Evolutionary conservation across 1,284 basidiomycete genomes (phyloP).

Genomic region (Rhodotorula sp.): DNA sequence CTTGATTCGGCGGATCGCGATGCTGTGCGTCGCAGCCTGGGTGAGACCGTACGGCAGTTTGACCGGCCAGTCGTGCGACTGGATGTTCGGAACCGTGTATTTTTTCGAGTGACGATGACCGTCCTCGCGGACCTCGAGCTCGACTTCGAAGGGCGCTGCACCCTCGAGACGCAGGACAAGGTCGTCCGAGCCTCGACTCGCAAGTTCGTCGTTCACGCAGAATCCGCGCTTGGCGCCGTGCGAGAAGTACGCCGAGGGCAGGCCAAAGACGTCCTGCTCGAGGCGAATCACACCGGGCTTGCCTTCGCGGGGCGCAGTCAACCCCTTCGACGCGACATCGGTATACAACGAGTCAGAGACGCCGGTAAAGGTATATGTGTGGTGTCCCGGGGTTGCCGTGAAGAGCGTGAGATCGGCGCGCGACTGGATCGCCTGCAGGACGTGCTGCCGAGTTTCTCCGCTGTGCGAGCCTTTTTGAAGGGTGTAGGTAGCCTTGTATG

Average conservation of each 20-base stretch:
- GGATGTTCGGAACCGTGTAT: conserved; percentile 58
- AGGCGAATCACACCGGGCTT: conserved; percentile 53
- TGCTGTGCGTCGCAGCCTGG: conserved; percentile 73
- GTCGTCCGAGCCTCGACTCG: conserved; percentile 55
- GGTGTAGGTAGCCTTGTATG: conserved; percentile 39
- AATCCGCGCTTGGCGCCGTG: conserved; percentile 65
- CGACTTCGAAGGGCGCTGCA: conserved; percentile 79
- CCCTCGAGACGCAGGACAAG: conserved; percentile 66
- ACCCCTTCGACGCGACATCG: conserved; percentile 52
- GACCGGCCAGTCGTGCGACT: conserved; percentile 69
- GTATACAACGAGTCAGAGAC: conserved; percentile 83
- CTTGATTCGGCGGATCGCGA: conserved; percentile 69
- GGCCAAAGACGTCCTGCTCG: conserved; percentile 74
- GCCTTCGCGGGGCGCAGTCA: conserved; percentile 51
- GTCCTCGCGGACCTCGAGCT: conserved; percentile 70
- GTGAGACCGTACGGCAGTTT: conserved; percentile 71
- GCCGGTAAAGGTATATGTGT: conserved; percentile 83
- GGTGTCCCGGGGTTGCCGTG: conserved; percentile 71
- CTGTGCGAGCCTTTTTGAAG: conserved; percentile 37
- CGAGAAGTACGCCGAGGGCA: conserved; percentile 74
- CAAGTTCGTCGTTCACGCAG: conserved; percentile 70
- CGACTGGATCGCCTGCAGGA: conserved; percentile 38
- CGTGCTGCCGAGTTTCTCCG: conserved; percentile 13
- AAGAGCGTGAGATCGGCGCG: conserved; percentile 55
- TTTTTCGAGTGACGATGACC: conserved; percentile 61